These are phyloP conservation scores for Aciculosporium take DNA, from an alignment of 2,329 filamentous ascomycete species.

Conservation along the genomic window DNA sequence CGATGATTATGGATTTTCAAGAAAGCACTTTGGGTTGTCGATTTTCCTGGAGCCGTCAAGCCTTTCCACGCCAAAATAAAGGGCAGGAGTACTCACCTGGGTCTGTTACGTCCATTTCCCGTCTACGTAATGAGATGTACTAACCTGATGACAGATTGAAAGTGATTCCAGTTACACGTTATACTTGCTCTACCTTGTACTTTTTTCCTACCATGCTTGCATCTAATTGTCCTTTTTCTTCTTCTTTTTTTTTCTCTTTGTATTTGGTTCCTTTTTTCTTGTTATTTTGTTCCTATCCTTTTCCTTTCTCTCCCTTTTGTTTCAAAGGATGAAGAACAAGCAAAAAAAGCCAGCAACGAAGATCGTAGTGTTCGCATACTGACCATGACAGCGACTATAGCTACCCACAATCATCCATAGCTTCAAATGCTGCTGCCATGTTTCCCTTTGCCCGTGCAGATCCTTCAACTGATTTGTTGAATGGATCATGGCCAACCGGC, in stretches of 20 bases:
- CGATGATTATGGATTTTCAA: neutral
- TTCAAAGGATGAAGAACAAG: neutral
- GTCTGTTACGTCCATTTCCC: constrained; percentile 14
- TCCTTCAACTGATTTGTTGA: constrained; percentile 41
- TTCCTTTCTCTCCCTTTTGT: constrained; percentile 7
- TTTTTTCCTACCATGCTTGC: too few species aligned
- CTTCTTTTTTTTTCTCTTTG: constrained; percentile 10
- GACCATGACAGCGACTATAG: constrained; percentile 44
- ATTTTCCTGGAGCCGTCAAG: neutral
- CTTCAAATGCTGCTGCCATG: constrained; percentile 34
- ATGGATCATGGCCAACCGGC: constrained; percentile 41
- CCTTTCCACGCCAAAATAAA: neutral
- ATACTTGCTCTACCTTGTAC: too few species aligned
- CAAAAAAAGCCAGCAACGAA: neutral
- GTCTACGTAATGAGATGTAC: constrained; percentile 9
- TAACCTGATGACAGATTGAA: constrained; percentile 33
- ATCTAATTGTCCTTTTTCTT: too few species aligned
- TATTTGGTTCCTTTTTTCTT: constrained; percentile 18
- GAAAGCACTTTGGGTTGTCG: neutral
- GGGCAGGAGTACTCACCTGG: constrained; percentile 8
- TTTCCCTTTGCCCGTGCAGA: constrained; percentile 47
- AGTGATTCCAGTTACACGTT: constrained; percentile 34
- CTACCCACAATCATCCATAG: constrained; percentile 37
- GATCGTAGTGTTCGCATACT: constrained; percentile 37
- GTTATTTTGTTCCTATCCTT: constrained; percentile 2